phyloP scores from a whole-genome alignment of 305 asterid genomes.

The Euphrasia arctica region DNA sequence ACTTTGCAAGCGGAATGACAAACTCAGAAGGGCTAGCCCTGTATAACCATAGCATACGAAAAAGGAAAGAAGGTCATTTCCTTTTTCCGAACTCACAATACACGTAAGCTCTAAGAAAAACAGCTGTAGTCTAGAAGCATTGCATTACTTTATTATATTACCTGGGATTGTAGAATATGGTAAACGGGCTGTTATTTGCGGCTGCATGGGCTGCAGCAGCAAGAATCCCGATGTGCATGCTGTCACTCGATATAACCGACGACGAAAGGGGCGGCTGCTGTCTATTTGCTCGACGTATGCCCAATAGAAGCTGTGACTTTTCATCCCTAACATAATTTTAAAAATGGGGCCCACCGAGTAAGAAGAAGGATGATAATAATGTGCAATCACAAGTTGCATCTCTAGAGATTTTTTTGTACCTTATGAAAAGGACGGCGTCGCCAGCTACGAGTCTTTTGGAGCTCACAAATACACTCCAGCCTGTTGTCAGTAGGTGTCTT shows the following conservation, averaged over 20 bases:
- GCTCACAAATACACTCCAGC: slow-evolving; percentile 97
- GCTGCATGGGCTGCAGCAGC: slow-evolving; percentile 99
- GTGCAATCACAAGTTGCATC: slow-evolving; percentile 11
- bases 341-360: slow-evolving; percentile 19
- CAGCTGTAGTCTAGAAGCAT: background rate
- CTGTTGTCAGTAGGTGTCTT: slow-evolving; percentile 84
- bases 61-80: background rate
- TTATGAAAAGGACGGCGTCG: slow-evolving; percentile 87
- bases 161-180: slow-evolving; percentile 95
- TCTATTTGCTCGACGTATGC: slow-evolving; percentile 74
- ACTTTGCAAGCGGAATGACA: slow-evolving; percentile 93
- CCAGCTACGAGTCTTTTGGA: slow-evolving; percentile 89
- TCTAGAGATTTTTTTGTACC: slow-evolving; percentile 37
- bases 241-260: slow-evolving; percentile 92
- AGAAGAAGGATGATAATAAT: slow-evolving; percentile 17
- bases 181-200: slow-evolving; percentile 86
- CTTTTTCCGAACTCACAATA: background rate
- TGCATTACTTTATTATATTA: slow-evolving; percentile 18
- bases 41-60: slow-evolving; percentile 27
- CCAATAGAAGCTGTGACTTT: slow-evolving; percentile 81
- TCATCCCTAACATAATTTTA: slow-evolving; percentile 58
- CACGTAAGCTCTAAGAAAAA: background rate
- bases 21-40: slow-evolving; percentile 95
- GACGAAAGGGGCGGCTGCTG: slow-evolving; percentile 93
- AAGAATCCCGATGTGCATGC: slow-evolving; percentile 97